Evolutionary conservation across 177 flowering plant genomes (phyloP).

Genomic region (Vitis hybrid): DNA sequence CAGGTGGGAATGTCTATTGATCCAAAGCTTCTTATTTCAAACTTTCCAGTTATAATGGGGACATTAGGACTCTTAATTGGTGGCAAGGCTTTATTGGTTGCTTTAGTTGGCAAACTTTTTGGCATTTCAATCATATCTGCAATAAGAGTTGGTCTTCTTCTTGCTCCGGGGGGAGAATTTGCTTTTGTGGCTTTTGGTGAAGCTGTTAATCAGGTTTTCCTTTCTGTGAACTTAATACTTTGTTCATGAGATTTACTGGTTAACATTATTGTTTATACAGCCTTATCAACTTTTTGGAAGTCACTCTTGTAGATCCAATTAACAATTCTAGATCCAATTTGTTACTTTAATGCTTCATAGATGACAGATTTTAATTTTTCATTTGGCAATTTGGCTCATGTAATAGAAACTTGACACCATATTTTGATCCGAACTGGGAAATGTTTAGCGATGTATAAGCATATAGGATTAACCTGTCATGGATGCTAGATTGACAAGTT

Average conservation of each 20-base stretch:
- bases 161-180: constrained; percentile 99
- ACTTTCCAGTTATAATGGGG: constrained; percentile 82
- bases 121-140: constrained; percentile 94
- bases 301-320: background rate
- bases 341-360: background rate
- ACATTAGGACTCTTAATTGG: constrained; percentile 76
- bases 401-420: too few species aligned
- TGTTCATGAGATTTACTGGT: background rate
- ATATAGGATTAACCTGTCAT: too few species aligned
- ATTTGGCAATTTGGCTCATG: too few species aligned
- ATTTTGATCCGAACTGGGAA: too few species aligned
- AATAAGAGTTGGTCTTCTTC: constrained; percentile 92
- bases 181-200: constrained; percentile 99
- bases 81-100: constrained; percentile 90
- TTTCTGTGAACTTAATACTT: background rate
- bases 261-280: background rate
- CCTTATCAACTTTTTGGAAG: background rate
- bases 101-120: constrained; percentile 74
- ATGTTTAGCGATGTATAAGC: too few species aligned
- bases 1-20: constrained; percentile 99
- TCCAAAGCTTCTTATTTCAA: constrained; percentile 89
- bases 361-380: too few species aligned
- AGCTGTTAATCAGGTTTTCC: constrained; percentile 96
- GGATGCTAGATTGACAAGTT: too few species aligned
- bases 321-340: background rate